Percentiles rank a stretch among this genome's conserved stretches.
These are phyloP conservation scores for Russula earlei DNA, from an alignment of 768 basidiomycete genomes.

Conservation along the genomic window DNA sequence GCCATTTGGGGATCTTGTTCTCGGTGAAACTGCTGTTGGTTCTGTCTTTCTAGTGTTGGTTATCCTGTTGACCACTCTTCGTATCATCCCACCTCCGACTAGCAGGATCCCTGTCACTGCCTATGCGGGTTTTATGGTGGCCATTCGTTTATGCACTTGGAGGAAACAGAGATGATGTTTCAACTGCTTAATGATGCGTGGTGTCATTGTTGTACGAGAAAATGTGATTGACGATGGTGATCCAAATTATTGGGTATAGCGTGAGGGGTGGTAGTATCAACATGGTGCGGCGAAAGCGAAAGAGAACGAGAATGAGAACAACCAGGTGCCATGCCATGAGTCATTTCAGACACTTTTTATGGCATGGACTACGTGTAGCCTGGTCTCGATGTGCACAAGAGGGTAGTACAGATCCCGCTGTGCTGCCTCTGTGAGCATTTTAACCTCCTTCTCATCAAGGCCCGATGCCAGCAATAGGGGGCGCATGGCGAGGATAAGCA, in stretches of 20 bases:
- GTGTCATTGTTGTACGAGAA: slow-evolving; percentile 18
- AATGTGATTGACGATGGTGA: slow-evolving; percentile 20
- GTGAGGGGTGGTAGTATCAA: slow-evolving; percentile 10
- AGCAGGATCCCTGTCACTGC: slow-evolving; percentile 26
- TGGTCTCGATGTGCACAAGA: slow-evolving; percentile 38
- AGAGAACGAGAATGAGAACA: slow-evolving; percentile 10
- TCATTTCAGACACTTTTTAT: slow-evolving; percentile 25
- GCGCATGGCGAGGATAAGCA: slow-evolving; percentile 52
- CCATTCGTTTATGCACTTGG: slow-evolving; percentile 46
- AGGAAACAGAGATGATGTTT: slow-evolving; percentile 54
- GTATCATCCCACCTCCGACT: slow-evolving; percentile 24
- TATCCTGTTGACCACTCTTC: slow-evolving; percentile 14
- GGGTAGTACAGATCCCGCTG: slow-evolving; percentile 60
- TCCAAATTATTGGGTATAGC: slow-evolving; percentile 18
- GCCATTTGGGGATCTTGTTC: not conserved
- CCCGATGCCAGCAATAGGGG: slow-evolving; percentile 48
- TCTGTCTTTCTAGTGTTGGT: slow-evolving; percentile 30
- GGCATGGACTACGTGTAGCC: slow-evolving; percentile 53
- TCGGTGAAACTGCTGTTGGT: slow-evolving; percentile 25
- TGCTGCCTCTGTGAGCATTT: slow-evolving; percentile 49
- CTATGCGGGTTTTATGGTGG: slow-evolving; percentile 40
- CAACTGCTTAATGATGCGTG: slow-evolving; percentile 35
- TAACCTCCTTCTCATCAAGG: slow-evolving; percentile 43
- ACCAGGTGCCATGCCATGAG: not conserved
- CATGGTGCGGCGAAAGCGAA: slow-evolving; percentile 8